These are phyloP conservation scores for Leccinum griseonigrum DNA, from an alignment of 1,284 basidiomycete species.

Conservation along the genomic window DNA sequence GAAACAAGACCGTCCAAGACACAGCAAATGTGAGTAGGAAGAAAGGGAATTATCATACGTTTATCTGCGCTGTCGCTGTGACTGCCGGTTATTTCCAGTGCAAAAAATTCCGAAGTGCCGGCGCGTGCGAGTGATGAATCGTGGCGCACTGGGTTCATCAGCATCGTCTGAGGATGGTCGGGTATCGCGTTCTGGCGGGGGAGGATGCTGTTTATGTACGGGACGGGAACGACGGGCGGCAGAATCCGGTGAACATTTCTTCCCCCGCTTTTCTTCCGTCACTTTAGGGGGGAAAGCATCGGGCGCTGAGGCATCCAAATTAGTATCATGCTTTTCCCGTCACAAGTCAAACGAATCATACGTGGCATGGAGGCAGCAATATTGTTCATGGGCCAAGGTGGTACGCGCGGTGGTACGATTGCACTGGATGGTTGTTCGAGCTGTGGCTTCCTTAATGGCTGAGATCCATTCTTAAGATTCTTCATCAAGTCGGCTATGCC, in stretches of 20 bases:
- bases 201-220: constrained; percentile 27
- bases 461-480: constrained; percentile 15
- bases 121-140: constrained; percentile 16
- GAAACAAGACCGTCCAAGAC: constrained; percentile 14
- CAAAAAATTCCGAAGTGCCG: constrained; percentile 34
- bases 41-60: background rate
- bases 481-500: constrained; percentile 37
- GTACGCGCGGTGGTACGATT: constrained; percentile 14
- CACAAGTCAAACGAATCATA: constrained; percentile 14
- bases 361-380: constrained; percentile 33
- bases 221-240: constrained; percentile 23
- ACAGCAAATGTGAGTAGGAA: constrained; percentile 1
- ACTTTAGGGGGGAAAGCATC: constrained; percentile 30
- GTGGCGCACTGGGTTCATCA: constrained; percentile 4
- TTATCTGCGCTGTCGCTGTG: constrained; percentile 17
- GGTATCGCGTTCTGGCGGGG: constrained; percentile 9
- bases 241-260: constrained; percentile 11
- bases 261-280: constrained; percentile 20
- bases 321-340: constrained; percentile 1
- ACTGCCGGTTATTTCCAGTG: constrained; percentile 26
- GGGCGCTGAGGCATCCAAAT: constrained; percentile 21
- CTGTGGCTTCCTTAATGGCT: constrained; percentile 22
- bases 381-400: constrained; percentile 29
- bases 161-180: constrained; percentile 2
- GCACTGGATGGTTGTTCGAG: constrained; percentile 15